Base-by-base conservation (phyloP, 495 filamentous ascomycete genomes). In the Neurospora terricola region DNA sequence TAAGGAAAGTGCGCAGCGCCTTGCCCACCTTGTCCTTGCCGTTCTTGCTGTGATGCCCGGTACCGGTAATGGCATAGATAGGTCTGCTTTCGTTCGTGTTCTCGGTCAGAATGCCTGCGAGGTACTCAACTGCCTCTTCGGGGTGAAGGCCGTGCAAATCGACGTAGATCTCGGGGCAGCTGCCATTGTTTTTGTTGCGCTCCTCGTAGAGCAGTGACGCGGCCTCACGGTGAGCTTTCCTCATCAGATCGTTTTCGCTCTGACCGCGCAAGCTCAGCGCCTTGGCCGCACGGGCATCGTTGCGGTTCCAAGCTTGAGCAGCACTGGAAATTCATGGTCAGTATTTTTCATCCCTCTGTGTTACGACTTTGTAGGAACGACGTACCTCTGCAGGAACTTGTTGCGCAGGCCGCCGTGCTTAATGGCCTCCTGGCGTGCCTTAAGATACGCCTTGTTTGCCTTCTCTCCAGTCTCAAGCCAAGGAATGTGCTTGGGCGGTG, bases 281-380 rank as follows among this genome's bases (percentile, higher is more conserved):
- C 83, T 98, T 98, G 38, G 96, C 96, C 18, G 96, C 94, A 75
- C 96, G 90, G 30, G 96, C 94, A 80, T 99, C 96, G 78, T 96
- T 98, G 69, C 96, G 92, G 80, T 98, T 97, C 96, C 96, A 99
- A n/a, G 96, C 96, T 86, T 97, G 94, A n/a, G 96, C 95, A 70
- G 96, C 96, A 78, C 94, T 97, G 71, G 38, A 34, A 68, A 37
- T 48, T 48, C 18, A 39, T 9, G 37, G 78, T 84, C 69, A 85
- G 76, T 45, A 59, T 76, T 62, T 21, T 4, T 27, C n/a, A 38
- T 69, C 16, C 5, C 2, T 10, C 16, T 68, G 6, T 18, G 14
- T 30, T 7, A 0, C 4, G 23, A 34, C n/a, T 18, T 10, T 18
- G 11, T 37, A 5, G 8, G 12, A 69, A 69, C 37, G 16, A 70